A percentile compares a stretch with the other conserved stretches of the same genome.
Evolutionary conservation across 23 red algal genomes (phyloP).

Genomic region (Cyanidioschyzon merolae): DNA sequence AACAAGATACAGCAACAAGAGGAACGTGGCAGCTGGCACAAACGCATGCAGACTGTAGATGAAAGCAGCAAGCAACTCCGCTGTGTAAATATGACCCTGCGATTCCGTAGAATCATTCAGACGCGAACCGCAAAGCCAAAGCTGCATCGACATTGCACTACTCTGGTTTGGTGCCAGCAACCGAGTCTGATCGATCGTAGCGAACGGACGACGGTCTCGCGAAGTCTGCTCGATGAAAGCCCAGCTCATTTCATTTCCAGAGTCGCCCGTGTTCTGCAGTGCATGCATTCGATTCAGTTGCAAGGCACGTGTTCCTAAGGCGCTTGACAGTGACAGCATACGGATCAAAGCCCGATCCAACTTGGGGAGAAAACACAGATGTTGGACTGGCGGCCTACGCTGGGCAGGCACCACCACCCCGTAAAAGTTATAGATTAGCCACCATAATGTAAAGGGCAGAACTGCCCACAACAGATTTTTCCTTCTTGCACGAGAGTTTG

Average conservation of each 20-base stretch:
- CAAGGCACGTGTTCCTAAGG: too few relatives aligned
- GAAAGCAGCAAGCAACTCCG: neutral
- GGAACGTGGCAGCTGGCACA: neutral
- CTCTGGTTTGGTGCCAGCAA: too few relatives aligned
- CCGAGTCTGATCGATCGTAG: too few relatives aligned
- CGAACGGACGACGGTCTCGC: too few relatives aligned
- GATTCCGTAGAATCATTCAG: too few relatives aligned
- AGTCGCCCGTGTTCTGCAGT: too few relatives aligned
- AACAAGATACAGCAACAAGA: neutral
- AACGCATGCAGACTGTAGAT: conserved; percentile 2
- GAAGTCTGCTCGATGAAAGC: too few relatives aligned
- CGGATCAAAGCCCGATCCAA: neutral
- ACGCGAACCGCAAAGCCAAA: too few relatives aligned
- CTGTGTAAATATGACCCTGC: too few relatives aligned
- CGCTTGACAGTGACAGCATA: neutral
- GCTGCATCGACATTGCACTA: too few relatives aligned
- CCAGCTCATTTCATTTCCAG: too few relatives aligned
- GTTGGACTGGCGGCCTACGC: neutral
- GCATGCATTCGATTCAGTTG: too few relatives aligned
- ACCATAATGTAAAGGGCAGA: neutral
- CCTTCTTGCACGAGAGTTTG: neutral
- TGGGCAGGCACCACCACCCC: neutral
- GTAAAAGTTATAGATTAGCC: neutral
- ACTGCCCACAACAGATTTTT: neutral
- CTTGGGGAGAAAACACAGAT: neutral